Evolutionary conservation across 2,329 filamentous ascomycete genomes (phyloP).

Genomic region (Phialophora expanda): DNA sequence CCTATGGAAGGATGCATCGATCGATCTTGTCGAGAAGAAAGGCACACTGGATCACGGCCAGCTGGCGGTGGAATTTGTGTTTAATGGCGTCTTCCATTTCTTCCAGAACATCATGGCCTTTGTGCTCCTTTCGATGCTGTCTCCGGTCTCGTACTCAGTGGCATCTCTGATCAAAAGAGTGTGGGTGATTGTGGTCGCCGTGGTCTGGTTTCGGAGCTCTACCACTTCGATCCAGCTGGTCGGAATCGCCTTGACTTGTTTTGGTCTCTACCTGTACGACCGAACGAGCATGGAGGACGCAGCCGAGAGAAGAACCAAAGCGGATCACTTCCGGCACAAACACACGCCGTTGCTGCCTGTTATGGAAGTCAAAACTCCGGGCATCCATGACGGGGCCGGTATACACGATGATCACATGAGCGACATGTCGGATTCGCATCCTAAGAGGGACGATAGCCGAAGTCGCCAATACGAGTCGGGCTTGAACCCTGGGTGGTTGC

Average conservation of each 20-base stretch:
- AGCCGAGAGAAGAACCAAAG: constrained; percentile 76
- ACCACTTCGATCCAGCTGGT: constrained; percentile 82
- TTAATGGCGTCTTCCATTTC: constrained; percentile 97
- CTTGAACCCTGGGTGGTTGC: constrained; percentile 61
- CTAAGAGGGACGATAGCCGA: constrained; percentile 54
- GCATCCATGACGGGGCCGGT: constrained; percentile 35
- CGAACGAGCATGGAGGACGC: constrained; percentile 86
- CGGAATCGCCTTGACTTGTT: constrained; percentile 85
- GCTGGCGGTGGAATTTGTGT: constrained; percentile 81
- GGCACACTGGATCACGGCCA: constrained; percentile 70
- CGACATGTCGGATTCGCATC: constrained; percentile 34
- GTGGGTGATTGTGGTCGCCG: constrained; percentile 92
- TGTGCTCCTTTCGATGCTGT: constrained; percentile 86
- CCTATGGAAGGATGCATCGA: constrained; percentile 78
- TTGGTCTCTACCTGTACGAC: constrained; percentile 95
- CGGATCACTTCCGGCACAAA: constrained; percentile 64
- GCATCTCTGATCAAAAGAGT: constrained; percentile 96
- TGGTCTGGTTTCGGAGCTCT: constrained; percentile 92
- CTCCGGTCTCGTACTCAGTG: constrained; percentile 95
- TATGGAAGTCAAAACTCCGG: constrained; percentile 50
- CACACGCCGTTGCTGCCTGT: constrained; percentile 70
- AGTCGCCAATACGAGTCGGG: constrained; percentile 20
- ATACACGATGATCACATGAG: constrained; percentile 21
- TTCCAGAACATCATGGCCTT: constrained; percentile 96
- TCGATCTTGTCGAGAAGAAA: constrained; percentile 77